Base-by-base conservation (phyloP, 2,329 filamentous ascomycete species). In the Diaporthe caulivora region DNA sequence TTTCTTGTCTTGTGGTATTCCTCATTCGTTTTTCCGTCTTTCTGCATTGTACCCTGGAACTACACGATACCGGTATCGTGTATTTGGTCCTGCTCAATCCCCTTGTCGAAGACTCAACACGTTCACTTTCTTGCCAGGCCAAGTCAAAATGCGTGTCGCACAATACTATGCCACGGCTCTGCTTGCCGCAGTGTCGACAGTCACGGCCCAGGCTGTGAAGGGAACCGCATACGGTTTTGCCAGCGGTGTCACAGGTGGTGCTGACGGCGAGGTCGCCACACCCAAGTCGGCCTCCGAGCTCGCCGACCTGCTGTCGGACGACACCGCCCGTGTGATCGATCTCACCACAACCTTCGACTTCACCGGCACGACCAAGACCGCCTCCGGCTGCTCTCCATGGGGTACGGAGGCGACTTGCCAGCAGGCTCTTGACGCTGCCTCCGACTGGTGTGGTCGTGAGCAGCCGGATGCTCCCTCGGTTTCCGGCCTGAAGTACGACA, bases 221-320 rank as follows among this genome's bases (percentile, higher is more conserved):
- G 83, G 83, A 70, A 75, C 81, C 21, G 81, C 84, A 17, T 81
- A 85, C 75, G 84, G 84, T 13, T 85, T 86, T 76, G 83, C 82
- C 58, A 81, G 81, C 72, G 88, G 88, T 65, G 87, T 89, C 44
- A 92, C 90, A 24, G 91, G 91, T 53, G 91, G 91, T 78, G 90
- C 89, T 67, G 84, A 77, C 73, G 89, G 87, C 29, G 81, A 83
- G 17, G 80, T 88, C 37, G 87, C 88, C 17, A 87, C 88, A 77
- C 90, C 90, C 17, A 83, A 80, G 26, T 87, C 84, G 57, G 89
- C 81, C 54, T 84, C 82, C 29, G 84, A 93, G 85, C 86, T 92
- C 65, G 87, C 88, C 80, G 85, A 83, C 44, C 92, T 91, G 82
- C 86, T 92, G 13, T 83, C 84, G 10, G 89, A 91, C 79, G 82